These are phyloP conservation scores for Paragyromitra xinjiangensis DNA, from an alignment of 495 filamentous ascomycete species.

Conservation along the genomic window DNA sequence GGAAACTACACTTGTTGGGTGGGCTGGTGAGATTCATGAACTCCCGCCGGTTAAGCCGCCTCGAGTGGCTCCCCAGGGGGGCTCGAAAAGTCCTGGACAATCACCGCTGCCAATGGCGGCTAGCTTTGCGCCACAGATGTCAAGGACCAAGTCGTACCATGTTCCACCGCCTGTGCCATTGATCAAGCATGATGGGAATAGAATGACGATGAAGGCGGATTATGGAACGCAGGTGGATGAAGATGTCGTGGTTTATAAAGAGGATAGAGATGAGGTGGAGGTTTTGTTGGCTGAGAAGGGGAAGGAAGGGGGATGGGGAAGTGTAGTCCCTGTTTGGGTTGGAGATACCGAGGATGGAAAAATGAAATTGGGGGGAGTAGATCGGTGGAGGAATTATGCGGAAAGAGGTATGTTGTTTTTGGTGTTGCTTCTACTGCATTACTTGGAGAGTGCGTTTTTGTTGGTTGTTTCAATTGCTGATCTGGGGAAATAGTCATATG, in stretches of 20 bases:
- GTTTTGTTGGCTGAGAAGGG: constrained; percentile 71
- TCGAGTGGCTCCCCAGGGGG: constrained; percentile 18
- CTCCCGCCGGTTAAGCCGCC: constrained; percentile 55
- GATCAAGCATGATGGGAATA: constrained; percentile 50
- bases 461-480: constrained; percentile 22
- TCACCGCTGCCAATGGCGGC: constrained; percentile 48
- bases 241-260: constrained; percentile 69
- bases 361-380: constrained; percentile 76
- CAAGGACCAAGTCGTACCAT: constrained; percentile 51
- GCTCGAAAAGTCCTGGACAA: constrained; percentile 41
- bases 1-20: constrained; percentile 88
- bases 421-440: not conserved
- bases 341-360: constrained; percentile 74
- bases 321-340: constrained; percentile 85
- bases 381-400: constrained; percentile 83
- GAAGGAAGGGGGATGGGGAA: constrained; percentile 63
- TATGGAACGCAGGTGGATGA: constrained; percentile 68
- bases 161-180: constrained; percentile 54
- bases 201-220: constrained; percentile 62
- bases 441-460: not conserved
- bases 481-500: constrained; percentile 66
- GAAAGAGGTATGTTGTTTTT: constrained; percentile 69
- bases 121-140: constrained; percentile 45
- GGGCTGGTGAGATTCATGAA: constrained; percentile 85
- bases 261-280: constrained; percentile 75